Evolutionary conservation across 2,329 filamentous ascomycete genomes (phyloP).

Genomic region (Pseudogymnoascus sp.): DNA sequence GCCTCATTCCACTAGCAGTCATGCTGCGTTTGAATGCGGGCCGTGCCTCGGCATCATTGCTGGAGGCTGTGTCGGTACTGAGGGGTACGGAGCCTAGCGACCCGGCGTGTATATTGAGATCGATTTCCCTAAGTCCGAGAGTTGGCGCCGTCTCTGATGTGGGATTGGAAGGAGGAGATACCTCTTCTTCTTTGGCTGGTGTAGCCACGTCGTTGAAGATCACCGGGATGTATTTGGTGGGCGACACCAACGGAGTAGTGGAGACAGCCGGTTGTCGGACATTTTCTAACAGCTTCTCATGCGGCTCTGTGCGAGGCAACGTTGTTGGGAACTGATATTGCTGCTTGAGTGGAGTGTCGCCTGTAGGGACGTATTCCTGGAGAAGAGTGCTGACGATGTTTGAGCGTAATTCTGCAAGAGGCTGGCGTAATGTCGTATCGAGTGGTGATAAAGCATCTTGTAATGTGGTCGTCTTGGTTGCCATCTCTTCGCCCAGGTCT

Average conservation of each 20-base stretch:
- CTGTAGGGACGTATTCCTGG: constrained; percentile 77
- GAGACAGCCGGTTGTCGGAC: constrained; percentile 36
- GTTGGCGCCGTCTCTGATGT: constrained; percentile 30
- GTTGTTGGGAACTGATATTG: constrained; percentile 74
- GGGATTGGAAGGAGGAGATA: constrained; percentile 10
- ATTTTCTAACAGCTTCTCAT: constrained; percentile 49
- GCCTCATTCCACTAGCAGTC: constrained; percentile 31
- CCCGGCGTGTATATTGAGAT: constrained; percentile 38
- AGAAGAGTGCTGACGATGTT: constrained; percentile 60
- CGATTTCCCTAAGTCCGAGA: constrained; percentile 44
- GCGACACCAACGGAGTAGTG: constrained; percentile 19
- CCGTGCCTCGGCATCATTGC: background rate
- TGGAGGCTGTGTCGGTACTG: background rate
- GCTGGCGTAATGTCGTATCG: constrained; percentile 54
- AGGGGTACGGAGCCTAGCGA: constrained; percentile 17
- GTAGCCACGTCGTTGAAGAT: constrained; percentile 25
- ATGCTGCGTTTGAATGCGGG: constrained; percentile 24
- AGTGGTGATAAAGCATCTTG: constrained; percentile 57
- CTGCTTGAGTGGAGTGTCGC: constrained; percentile 74
- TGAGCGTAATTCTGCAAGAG: constrained; percentile 64
- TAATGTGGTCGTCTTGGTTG: constrained; percentile 51
- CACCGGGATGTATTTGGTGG: constrained; percentile 32
- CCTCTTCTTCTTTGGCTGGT: constrained; percentile 20
- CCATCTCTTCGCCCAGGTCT: constrained; percentile 62
- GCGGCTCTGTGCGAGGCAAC: constrained; percentile 67